Conservation (phyloP, 1,284 basidiomycete genomes). For the Peniophora sp. region DNA sequence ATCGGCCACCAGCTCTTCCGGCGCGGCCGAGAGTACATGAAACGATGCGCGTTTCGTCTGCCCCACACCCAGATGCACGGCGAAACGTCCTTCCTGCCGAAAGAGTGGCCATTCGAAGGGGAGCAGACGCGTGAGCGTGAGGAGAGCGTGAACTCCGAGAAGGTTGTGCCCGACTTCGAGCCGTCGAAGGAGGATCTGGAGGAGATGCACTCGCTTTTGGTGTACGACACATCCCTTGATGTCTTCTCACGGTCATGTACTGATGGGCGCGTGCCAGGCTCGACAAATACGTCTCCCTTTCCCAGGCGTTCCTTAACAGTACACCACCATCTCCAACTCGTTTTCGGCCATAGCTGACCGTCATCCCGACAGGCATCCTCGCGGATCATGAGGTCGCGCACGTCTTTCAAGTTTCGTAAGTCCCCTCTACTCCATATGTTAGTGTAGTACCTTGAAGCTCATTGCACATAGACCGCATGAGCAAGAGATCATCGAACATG, state of each 20-base stretch:
- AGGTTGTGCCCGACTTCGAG: constrained; percentile 12
- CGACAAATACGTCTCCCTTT: constrained; percentile 59
- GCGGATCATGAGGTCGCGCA: constrained; percentile 38
- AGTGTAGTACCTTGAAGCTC: neutral
- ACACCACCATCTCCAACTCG: constrained; percentile 7
- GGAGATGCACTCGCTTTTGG: constrained; percentile 46
- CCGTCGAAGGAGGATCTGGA: constrained; percentile 34
- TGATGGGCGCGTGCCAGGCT: constrained; percentile 28
- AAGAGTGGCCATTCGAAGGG: constrained; percentile 17
- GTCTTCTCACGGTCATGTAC: neutral
- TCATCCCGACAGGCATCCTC: constrained; percentile 29
- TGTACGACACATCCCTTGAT: constrained; percentile 30
- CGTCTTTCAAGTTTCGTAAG: constrained; percentile 48
- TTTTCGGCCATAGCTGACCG: too few species aligned
- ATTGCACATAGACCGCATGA: constrained; percentile 39
- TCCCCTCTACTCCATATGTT: constrained; percentile 13
- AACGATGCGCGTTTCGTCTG: constrained; percentile 23
- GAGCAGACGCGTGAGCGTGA: too few species aligned
- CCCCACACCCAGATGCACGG: neutral
- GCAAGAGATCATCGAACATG: constrained; percentile 53
- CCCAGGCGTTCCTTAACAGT: constrained; percentile 54
- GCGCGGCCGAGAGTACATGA: constrained; percentile 47
- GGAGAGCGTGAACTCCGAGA: neutral
- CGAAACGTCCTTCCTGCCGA: constrained; percentile 33
- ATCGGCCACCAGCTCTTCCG: constrained; percentile 42